phyloP scores from a whole-genome alignment of 73 alveolate genomes.

The Paramecium caudatum region DNA sequence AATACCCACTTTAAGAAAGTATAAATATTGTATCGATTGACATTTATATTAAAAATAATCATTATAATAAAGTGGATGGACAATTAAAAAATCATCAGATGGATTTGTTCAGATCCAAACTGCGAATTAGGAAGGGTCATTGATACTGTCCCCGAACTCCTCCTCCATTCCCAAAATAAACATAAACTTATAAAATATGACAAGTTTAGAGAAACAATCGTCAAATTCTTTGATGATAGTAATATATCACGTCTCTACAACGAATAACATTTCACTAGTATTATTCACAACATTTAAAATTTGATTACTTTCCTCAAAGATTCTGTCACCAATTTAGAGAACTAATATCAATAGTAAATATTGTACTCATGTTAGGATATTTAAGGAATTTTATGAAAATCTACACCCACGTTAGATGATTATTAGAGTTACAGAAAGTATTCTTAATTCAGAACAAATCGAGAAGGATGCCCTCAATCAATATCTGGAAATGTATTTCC shows the following conservation, averaged over 20 bases:
- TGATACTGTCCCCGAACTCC: constrained; percentile 16
- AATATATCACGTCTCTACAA: constrained; percentile 13
- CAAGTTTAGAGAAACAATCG: background rate
- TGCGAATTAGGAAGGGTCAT: background rate
- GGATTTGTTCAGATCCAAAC: background rate
- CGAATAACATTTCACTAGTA: background rate
- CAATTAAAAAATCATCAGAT: background rate
- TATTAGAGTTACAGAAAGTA: background rate
- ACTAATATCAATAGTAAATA: constrained; percentile 2
- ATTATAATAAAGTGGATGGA: constrained; percentile 1
- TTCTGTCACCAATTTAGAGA: background rate
- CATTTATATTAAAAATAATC: constrained; percentile 39
- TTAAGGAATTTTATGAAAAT: constrained; percentile 11
- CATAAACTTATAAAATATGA: constrained; percentile 24
- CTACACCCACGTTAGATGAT: constrained; percentile 31
- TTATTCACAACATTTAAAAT: background rate
- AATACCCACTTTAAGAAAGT: constrained; percentile 73
- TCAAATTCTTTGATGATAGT: background rate
- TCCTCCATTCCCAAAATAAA: background rate
- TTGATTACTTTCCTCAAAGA: background rate
- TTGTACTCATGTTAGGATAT: constrained; percentile 4
- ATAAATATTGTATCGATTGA: constrained; percentile 73
- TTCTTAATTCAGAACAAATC: background rate
- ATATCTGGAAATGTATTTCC: background rate
- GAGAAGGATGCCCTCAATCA: background rate